Base-by-base conservation (phyloP, 805 yeast species). In the Ogataea salicorniae region DNA sequence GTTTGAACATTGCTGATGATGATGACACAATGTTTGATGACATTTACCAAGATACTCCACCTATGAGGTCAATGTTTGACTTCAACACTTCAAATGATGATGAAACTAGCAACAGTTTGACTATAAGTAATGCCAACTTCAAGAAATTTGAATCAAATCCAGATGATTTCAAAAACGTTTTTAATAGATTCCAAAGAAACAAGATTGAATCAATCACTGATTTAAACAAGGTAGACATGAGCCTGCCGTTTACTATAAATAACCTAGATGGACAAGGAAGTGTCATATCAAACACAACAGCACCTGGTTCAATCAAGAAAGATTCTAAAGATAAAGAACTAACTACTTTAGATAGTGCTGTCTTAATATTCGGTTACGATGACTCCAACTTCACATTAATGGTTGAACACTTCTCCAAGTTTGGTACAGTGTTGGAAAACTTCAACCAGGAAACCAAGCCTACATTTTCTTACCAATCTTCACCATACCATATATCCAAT, bases 331-430 rank as follows among this genome's bases (percentile, higher is more conserved):
- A 49, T 48, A 54, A 38, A 50, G 62, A 47, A 55, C 26, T 33
- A 7, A 43, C 43, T 17, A 42, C 52, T 2, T 39, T 65, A 34
- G 89, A 81, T 46, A 73, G 80, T 42, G 86, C 96, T 0, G 85
- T 92, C 1, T 68, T 91, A 29, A 88, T 92, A 3, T 89, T 86
- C 67, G 98, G 98, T 1, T 92, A 88, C 63, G 89, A 95, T 1
- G 95, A 90, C 58, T 73, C 80, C 2, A 74, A 83, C 53, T 80
- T 95, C 8, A 76, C 75, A 33, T 74, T 75, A 34, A 79, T 92
- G 2, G 74, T 92, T 36, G 77, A 79, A 45, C 87, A 81, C 63
- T 92, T 90, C 59, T 73, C 81, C 22, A 84, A 84, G 57, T 88
- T 84, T 64, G 98, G 98, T 18, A 74, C 73, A 26, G 81, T 92